phyloP scores from a whole-genome alignment of 352 stramenopile genomes.

The Phytophthora pini region DNA sequence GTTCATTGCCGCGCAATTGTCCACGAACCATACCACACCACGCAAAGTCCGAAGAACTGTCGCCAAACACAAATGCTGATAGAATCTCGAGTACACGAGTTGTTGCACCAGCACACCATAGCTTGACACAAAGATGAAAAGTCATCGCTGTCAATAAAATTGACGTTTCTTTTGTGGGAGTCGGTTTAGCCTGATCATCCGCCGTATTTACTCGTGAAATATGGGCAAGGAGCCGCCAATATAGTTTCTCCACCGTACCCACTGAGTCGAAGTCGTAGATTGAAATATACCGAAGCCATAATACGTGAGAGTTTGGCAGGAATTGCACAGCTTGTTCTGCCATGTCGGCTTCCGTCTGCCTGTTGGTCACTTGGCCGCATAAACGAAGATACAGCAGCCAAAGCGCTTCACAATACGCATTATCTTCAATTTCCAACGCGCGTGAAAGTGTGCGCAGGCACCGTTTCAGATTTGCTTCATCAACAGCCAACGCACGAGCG shows the following conservation, averaged over 20 bases:
- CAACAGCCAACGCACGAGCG: conserved; percentile 17
- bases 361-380: conserved; percentile 31
- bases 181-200: conserved; percentile 4
- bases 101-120: conserved; percentile 39
- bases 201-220: conserved; percentile 19
- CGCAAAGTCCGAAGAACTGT: conserved; percentile 24
- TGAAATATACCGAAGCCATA: conserved; percentile 54
- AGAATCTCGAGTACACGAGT: conserved; percentile 26
- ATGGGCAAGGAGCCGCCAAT: conserved; percentile 46
- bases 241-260: conserved; percentile 32
- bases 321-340: conserved; percentile 52
- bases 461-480: conserved; percentile 36
- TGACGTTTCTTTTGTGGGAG: conserved; percentile 23
- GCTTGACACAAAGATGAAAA: conserved; percentile 44
- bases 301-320: conserved; percentile 41
- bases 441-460: conserved; percentile 47
- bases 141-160: conserved; percentile 42
- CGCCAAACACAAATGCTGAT: conserved; percentile 34
- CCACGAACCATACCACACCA: conserved; percentile 34
- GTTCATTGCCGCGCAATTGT: conserved; percentile 29
- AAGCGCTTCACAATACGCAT: conserved; percentile 51
- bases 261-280: conserved; percentile 48
- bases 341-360: conserved; percentile 44
- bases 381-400: conserved; percentile 55
- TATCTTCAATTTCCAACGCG: conserved; percentile 52